A percentile compares a stretch with the other conserved stretches of the same genome.
Evolutionary conservation across 176 grass and related monocot genomes (phyloP).

Genomic region (Sorghum bicolor): Sorghum_bicolor_NCBIv3 NC_012870.2:53933501-53934000

Average conservation of each 20-base stretch:
- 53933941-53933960: not conserved
- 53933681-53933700: slow-evolving; percentile 18
- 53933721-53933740: slow-evolving; percentile 3
- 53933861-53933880: no score
- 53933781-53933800: not conserved
- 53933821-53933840: no score
- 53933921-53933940: not conserved
- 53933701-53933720: not conserved
- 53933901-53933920: not conserved
- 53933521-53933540: not conserved
- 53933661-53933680: slow-evolving; percentile 9
- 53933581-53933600: not conserved
- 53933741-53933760: not conserved
- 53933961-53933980: not conserved
- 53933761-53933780: not conserved
- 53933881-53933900: not conserved
- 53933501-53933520: slow-evolving; percentile 29
- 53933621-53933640: slow-evolving; percentile 9
- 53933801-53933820: not conserved
- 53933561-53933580: slow-evolving; percentile 5
- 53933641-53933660: slow-evolving; percentile 10
- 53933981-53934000: not conserved
- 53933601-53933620: not conserved
- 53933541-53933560: not conserved
- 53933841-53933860: no score